These are phyloP conservation scores for Suillus placidus DNA, from an alignment of 768 basidiomycete species.

Conservation along the genomic window DNA sequence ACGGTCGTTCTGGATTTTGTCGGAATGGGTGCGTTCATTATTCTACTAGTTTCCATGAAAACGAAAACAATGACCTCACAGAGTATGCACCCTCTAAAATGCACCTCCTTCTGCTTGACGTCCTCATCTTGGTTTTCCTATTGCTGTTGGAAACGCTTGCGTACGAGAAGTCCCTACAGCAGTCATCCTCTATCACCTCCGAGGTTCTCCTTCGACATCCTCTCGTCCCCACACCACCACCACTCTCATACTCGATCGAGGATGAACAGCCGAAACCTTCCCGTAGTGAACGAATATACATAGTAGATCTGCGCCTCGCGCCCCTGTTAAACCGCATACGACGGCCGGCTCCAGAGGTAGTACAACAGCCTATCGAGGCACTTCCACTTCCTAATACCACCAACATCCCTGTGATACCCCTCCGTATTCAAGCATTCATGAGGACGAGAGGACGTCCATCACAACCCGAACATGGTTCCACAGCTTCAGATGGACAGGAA, in stretches of 20 bases:
- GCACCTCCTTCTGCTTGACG: slow-evolving; percentile 68
- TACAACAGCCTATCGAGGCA: slow-evolving; percentile 33
- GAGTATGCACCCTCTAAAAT: slow-evolving; percentile 64
- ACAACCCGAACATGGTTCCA: slow-evolving; percentile 24
- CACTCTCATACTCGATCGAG: slow-evolving; percentile 30
- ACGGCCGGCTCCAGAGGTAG: slow-evolving; percentile 47
- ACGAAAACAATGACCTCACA: slow-evolving; percentile 25
- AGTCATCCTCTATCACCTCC: slow-evolving; percentile 41
- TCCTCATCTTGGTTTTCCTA: slow-evolving; percentile 68
- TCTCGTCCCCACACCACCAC: slow-evolving; percentile 16
- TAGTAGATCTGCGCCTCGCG: slow-evolving; percentile 65
- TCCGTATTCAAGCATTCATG: slow-evolving; percentile 52
- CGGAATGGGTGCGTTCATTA: slow-evolving; percentile 56
- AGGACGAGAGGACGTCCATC: slow-evolving; percentile 46
- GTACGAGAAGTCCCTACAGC: slow-evolving; percentile 56
- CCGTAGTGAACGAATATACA: slow-evolving; percentile 43
- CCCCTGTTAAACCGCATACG: slow-evolving; percentile 60
- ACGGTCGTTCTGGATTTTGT: slow-evolving; percentile 77
- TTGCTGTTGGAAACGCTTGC: slow-evolving; percentile 66
- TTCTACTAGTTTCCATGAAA: slow-evolving; percentile 1
- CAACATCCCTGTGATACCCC: slow-evolving; percentile 48
- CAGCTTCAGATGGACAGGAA: slow-evolving; percentile 30
- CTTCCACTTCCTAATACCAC: slow-evolving; percentile 67
- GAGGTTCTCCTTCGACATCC: slow-evolving; percentile 42
- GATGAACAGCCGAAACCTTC: slow-evolving; percentile 22